Conservation (phyloP, 768 basidiomycete genomes). For the Amanita polypyramis region DNA sequence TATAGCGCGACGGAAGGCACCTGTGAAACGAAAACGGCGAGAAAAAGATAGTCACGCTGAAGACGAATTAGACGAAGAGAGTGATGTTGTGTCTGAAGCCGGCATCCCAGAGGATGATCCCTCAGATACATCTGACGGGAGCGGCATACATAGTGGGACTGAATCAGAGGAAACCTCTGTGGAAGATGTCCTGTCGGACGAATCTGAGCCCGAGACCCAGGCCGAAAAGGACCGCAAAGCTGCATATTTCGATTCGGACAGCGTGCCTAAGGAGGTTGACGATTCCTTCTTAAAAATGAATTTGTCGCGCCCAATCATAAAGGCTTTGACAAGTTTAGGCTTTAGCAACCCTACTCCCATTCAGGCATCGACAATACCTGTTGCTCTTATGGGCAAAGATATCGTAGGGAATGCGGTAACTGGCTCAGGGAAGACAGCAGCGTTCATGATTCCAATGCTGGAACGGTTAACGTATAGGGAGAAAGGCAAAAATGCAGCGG, state of each 20-base stretch:
- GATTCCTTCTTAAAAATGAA: constrained; percentile 89
- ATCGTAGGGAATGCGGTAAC: constrained; percentile 94
- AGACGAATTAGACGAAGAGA: constrained; percentile 22
- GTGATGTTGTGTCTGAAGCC: constrained; percentile 13
- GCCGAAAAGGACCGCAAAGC: constrained; percentile 71
- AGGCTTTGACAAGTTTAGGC: constrained; percentile 74
- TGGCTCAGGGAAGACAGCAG: constrained; percentile 97
- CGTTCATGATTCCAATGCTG: constrained; percentile 89
- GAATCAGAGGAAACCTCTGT: constrained; percentile 26
- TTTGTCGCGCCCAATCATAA: constrained; percentile 87
- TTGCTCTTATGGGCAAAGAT: constrained; percentile 90
- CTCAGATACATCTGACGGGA: constrained; percentile 14
- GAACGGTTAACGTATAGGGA: constrained; percentile 92
- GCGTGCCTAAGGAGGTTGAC: constrained; percentile 39
- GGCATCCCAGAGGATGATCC: constrained; percentile 18
- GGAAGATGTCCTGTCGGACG: constrained; percentile 22
- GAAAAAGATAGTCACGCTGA: constrained; percentile 29
- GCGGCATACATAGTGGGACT: constrained; percentile 11
- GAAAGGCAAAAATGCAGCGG: constrained; percentile 76
- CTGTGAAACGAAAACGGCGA: constrained; percentile 55
- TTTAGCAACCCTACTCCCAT: constrained; percentile 90
- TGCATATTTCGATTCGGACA: constrained; percentile 74
- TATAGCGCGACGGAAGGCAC: constrained; percentile 60
- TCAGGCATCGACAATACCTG: constrained; percentile 87
- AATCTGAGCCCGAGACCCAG: constrained; percentile 45